Evolutionary conservation across 2,329 filamentous ascomycete genomes (phyloP), one percentile per base, ranked within the genome.

Genomic region (Microsporum ferrugineum): DNA sequence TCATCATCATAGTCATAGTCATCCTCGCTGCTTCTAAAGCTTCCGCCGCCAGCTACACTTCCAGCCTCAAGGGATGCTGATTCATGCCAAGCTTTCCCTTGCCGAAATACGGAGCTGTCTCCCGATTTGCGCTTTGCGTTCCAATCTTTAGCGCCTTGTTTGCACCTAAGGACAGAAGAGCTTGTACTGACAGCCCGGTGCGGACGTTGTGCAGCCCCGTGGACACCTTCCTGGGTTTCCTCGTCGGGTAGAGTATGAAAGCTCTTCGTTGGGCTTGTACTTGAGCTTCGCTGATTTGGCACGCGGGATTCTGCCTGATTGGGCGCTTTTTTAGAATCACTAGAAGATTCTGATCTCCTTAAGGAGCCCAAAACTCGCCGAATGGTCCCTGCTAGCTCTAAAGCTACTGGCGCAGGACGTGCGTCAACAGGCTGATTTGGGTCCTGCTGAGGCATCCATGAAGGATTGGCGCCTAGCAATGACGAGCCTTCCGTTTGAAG

Each of bases 351-450:
- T 23, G 57, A 58, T 57, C 57, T 71, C 56, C 66, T 67, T 66
- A 68, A 67, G 65, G 72, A 61, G 73, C 71, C 80, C 45, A 89
- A 82, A 8, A 86, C 85, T 41, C 86, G 80, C 17, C 83, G 79
- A 53, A 53, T 53, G 8, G 49, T 53, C 27, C 49, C 49, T 53
- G 49, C 49, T n/a, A 53, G 4, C 27, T 53, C 49, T 53, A 53
- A 34, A 33, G 27, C n/a, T 23, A 91, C 71, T 56, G 84, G 88
- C 27, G 87, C 87, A 3, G 62, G 56, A 2, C 61, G 53, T 6
- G 49, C 34, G 43, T 60, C 59, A 12, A 63, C 39, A 51, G 65
- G 12, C 65, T 64, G 31, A 63, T 62, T 1, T 64, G 63, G 7
- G 65, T 64, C 31, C 23, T 58, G 69, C 70, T 33, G 67, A 68